Percentiles rank a stretch among this genome's conserved stretches.
Conservation (phyloP, 306 rosid species). For the Prunus mongolica region DNA sequence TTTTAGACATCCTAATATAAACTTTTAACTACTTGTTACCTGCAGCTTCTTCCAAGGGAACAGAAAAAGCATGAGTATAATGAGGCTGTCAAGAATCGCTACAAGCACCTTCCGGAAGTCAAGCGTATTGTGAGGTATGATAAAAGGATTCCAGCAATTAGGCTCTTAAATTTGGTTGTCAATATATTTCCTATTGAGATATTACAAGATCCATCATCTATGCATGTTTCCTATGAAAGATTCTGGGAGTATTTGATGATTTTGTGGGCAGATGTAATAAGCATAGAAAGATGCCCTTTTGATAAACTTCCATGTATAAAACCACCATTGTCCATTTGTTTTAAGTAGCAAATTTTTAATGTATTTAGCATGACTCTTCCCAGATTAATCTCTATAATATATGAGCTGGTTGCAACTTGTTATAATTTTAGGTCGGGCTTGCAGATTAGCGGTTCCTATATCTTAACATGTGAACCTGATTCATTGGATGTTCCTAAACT, state of each 20-base stretch:
- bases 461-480: too few species aligned
- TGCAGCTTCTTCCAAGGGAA: slow-evolving; percentile 91
- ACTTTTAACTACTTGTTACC: background rate
- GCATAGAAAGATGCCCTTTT: background rate
- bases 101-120: slow-evolving; percentile 80
- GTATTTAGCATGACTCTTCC: too few species aligned
- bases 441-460: too few species aligned
- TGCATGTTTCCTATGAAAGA: background rate
- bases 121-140: slow-evolving; percentile 70
- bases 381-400: too few species aligned
- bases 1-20: background rate
- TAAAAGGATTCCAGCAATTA: slow-evolving; percentile 9
- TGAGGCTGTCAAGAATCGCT: slow-evolving; percentile 81
- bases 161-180: background rate
- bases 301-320: too few species aligned
- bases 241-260: background rate
- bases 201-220: too few species aligned
- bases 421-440: too few species aligned
- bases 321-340: too few species aligned
- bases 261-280: background rate
- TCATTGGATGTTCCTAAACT: too few species aligned
- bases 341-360: too few species aligned
- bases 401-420: too few species aligned
- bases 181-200: background rate
- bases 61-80: slow-evolving; percentile 71